A percentile compares a stretch with the other conserved stretches of the same genome.
These are phyloP conservation scores for Westerdykella ornata DNA, from an alignment of 2,329 filamentous ascomycete species.

Conservation along the genomic window DNA sequence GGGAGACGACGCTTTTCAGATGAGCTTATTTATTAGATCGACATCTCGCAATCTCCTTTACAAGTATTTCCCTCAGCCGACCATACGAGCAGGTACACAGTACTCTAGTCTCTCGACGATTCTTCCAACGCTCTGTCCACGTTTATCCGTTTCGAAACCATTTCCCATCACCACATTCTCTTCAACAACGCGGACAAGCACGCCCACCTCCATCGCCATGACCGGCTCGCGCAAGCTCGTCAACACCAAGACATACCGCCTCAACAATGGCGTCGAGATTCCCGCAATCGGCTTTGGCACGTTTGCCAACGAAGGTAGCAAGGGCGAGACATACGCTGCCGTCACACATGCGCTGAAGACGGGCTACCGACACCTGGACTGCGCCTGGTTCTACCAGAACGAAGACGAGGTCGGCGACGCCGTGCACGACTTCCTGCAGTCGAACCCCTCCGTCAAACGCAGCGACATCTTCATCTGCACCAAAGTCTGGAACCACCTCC, in stretches of 20 bases:
- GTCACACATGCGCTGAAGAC: constrained; percentile 52
- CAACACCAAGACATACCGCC: constrained; percentile 43
- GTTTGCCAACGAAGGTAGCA: constrained; percentile 63
- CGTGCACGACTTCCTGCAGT: constrained; percentile 52
- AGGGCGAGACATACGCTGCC: constrained; percentile 48
- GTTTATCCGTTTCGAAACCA: too few relatives aligned
- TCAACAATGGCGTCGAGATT: constrained; percentile 56
- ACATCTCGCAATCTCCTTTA: too few relatives aligned
- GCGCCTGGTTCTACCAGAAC: constrained; percentile 66
- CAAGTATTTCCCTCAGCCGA: too few relatives aligned
- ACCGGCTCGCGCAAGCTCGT: constrained; percentile 15
- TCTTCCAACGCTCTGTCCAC: too few relatives aligned
- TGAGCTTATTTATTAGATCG: too few relatives aligned
- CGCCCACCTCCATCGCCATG: constrained; percentile 15
- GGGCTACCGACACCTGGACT: constrained; percentile 61
- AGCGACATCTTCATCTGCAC: constrained; percentile 65
- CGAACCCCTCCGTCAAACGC: constrained; percentile 50
- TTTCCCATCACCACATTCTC: too few relatives aligned
- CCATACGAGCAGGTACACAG: too few relatives aligned
- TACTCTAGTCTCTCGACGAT: too few relatives aligned
- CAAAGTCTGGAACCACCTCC: constrained; percentile 57
- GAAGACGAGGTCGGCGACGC: constrained; percentile 64
- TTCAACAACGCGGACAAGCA: too few relatives aligned
- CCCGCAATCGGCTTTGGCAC: constrained; percentile 67
- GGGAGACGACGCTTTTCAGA: too few relatives aligned